Base-by-base conservation (phyloP, 148 eudicot species). In the Diospyros lotus region DNA sequence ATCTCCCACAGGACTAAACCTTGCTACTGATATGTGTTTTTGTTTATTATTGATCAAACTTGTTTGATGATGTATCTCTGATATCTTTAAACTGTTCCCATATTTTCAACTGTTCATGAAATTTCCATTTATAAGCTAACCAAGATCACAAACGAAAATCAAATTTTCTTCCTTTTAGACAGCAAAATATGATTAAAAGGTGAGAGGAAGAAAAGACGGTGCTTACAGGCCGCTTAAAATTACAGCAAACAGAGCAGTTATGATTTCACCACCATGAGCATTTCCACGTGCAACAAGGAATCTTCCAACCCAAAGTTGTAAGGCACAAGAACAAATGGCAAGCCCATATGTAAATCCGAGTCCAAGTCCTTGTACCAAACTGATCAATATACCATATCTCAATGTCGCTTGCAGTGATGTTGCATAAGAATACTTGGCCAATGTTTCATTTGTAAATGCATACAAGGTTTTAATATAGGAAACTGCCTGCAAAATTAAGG, bases 361-460 rank as follows among this genome's bases (percentile, higher is more conserved):
- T 59, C 98, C 98, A 85, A 95, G 87, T 70, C 97, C 98, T 90
- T 95, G 98, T 71, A 95, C 98, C 82, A 95, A 94, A 89, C 98
- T 95, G 76, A 95, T 95, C 76, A 95, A 81, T 86, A 95, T 95
- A 64, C 98, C 98, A 83, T 92, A 92, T 86, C 97, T 90, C 64
- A 95, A 82, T 4, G 98, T 95, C 63, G 96, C 98, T 87, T 95
- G 98, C 58, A 95, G 90, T 15, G 98, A 92, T 51, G 97, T 92
- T 59, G 98, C 98, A 82, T 95, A 95, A 54, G 98, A 95, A 79
- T 95, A 95, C 79, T 95, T 95, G 71, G 98, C 98, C 86, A 95
- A 79, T 53, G 98, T 95, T 80, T 95, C 98, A 68, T 95, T 95
- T 52, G 98, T 92, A 82, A 89, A 95, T 11, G 94, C 90, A 81